phyloP scores from a whole-genome alignment of 805 yeast species.

The Sugiyamaella smithiae region DNA sequence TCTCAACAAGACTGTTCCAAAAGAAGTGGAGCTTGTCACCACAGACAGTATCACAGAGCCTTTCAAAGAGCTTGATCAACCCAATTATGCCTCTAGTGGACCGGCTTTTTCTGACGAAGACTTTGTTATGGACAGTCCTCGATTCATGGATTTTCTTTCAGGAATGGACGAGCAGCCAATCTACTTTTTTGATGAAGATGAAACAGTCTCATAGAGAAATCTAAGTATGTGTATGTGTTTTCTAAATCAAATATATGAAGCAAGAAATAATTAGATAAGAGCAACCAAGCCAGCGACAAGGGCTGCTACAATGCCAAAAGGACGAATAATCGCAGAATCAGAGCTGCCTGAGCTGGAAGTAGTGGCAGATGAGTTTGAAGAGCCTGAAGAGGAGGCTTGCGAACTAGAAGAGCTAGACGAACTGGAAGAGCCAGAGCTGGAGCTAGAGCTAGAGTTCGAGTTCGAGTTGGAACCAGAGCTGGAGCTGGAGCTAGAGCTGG shows the following conservation, averaged over 20 bases:
- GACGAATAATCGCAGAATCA: slow-evolving; percentile 5
- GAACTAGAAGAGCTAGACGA: not conserved
- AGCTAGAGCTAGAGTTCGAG: not conserved
- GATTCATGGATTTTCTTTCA: too few relatives aligned
- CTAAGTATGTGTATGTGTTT: not conserved
- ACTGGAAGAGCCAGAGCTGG: not conserved
- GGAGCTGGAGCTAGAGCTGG: not conserved
- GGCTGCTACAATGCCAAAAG: not conserved
- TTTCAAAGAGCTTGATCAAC: too few relatives aligned
- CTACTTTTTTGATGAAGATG: too few relatives aligned
- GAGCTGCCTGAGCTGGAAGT: slow-evolving; percentile 3
- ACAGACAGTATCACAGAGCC: too few relatives aligned
- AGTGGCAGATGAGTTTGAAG: not conserved
- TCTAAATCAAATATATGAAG: not conserved
- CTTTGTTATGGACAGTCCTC: too few relatives aligned
- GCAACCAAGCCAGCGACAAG: not conserved
- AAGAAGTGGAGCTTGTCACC: too few relatives aligned
- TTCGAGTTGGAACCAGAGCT: not conserved
- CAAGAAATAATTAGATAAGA: not conserved
- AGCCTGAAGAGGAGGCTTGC: not conserved
- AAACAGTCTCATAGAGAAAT: too few relatives aligned
- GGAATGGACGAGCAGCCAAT: too few relatives aligned
- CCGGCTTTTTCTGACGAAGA: too few relatives aligned
- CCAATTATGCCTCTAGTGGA: too few relatives aligned
- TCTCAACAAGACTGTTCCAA: too few relatives aligned